Conservation (phyloP, 495 filamentous ascomycete genomes). For the Talaromyces thailandensis region DNA sequence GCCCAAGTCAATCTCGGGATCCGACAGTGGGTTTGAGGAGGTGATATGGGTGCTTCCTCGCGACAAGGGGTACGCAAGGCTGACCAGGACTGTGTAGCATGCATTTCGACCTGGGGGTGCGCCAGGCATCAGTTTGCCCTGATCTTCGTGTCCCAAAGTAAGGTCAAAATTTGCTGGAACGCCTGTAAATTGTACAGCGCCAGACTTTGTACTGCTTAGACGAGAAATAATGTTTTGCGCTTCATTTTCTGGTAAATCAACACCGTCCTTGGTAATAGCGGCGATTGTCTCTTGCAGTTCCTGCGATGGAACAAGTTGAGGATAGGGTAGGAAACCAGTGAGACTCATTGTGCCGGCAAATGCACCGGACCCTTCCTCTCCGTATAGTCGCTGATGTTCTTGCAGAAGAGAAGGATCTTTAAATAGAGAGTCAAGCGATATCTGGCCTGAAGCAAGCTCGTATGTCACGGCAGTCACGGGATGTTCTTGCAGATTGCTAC, state of each 20-base stretch:
- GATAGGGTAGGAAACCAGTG: constrained; percentile 5
- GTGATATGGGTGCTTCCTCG: constrained; percentile 49
- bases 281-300: neutral
- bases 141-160: neutral
- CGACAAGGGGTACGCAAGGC: constrained; percentile 29
- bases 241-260: neutral
- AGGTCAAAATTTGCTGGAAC: constrained; percentile 1
- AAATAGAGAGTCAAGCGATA: constrained; percentile 1
- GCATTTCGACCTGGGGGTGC: neutral
- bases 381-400: neutral
- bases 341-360: constrained; percentile 1
- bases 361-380: constrained; percentile 8
- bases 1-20: constrained; percentile 21
- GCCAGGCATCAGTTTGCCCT: neutral
- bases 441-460: neutral
- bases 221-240: neutral
- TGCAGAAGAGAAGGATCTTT: neutral
- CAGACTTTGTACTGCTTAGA: constrained; percentile 3
- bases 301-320: neutral
- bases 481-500: constrained; percentile 44
- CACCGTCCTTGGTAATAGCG: neutral
- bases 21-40: constrained; percentile 18
- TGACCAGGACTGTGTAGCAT: constrained; percentile 11
- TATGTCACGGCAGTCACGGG: constrained; percentile 2
- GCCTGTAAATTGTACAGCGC: constrained; percentile 5